Base-by-base conservation (phyloP, 768 basidiomycete species). In the Crassisporium funariophilum region DNA sequence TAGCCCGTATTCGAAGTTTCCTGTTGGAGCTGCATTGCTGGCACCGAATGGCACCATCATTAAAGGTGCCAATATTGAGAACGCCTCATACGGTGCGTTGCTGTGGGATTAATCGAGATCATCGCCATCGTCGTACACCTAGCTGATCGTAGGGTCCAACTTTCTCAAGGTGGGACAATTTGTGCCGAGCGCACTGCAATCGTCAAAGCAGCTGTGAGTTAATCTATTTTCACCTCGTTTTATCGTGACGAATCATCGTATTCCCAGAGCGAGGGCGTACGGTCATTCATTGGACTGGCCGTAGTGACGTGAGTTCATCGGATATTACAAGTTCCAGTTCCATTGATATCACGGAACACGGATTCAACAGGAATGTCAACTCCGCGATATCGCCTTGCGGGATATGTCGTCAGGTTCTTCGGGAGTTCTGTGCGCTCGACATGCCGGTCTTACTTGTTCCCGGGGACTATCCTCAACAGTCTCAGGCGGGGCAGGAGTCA, bases 101-200 rank as follows among this genome's bases (percentile, higher is more conserved):
- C 23, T 11, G 3, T 25, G 16, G 17, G 12, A 2, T 13, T 43
- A 2, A 5, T 41, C 36, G 10, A 55, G 2, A 10, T 12, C 23
- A 21, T 23, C 15, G n/a, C 21, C 21, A 29, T 10, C n/a, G 39
- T 35, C 21, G 16, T 34, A 8, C 31, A 10, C 38, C 35, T 25
- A 20, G 15, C 7, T 25, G 10, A 0, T 42, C 15, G 39, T 24
- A 19, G 13, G 17, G 19, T 43, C 6, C n/a, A 6, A 20, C 3
- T 40, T 13, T 10, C 35, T 43, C 10, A 47, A 95, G 94, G 94
- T 4, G 91, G 81, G 1, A 81, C 88, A 0, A 95, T 98, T 49
- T 98, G 95, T 55, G 95, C 95, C 0, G 95, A 99, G 63, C 75
- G 95, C 22, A 98, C 95, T 0, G 95, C 95, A 0, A 73, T 99